Conservation (phyloP, 2,329 filamentous ascomycete genomes). For the Colletotrichum sp. region DNA sequence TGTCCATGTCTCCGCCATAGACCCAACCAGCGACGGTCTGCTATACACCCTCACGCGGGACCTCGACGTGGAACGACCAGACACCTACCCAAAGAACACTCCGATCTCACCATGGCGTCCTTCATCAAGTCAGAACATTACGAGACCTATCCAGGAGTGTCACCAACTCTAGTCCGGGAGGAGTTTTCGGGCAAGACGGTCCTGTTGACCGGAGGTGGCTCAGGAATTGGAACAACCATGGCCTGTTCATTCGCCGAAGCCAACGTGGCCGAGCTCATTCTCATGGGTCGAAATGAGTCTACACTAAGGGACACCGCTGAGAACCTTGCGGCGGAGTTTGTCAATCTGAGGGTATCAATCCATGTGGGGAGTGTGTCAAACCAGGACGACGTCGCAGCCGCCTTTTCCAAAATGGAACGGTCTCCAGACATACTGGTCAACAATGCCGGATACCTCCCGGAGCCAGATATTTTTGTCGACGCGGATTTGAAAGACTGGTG, state of each 20-base stretch:
- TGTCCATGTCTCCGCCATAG: not conserved
- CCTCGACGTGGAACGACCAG: not conserved
- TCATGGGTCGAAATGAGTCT: slow-evolving; percentile 42
- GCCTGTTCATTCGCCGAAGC: slow-evolving; percentile 59
- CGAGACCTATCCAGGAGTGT: not conserved
- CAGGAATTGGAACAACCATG: slow-evolving; percentile 70
- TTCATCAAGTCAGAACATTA: not conserved
- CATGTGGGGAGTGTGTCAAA: not conserved
- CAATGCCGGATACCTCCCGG: not conserved
- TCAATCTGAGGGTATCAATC: not conserved
- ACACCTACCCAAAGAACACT: not conserved
- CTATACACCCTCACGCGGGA: not conserved
- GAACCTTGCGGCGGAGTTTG: not conserved
- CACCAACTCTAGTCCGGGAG: not conserved
- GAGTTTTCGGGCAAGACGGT: slow-evolving; percentile 49
- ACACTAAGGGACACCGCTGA: not conserved
- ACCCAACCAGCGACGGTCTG: not conserved
- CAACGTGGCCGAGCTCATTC: slow-evolving; percentile 37
- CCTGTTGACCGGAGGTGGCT: slow-evolving; percentile 70
- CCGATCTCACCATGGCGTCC: not conserved
- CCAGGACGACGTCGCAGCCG: not conserved
- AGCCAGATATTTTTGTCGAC: not conserved
- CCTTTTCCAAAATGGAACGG: not conserved
- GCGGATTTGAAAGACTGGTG: not conserved
- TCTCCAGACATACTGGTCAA: not conserved